These are phyloP conservation scores for Stenogyne calaminthoides DNA, from an alignment of 305 asterid species.

Conservation along the genomic window DNA sequence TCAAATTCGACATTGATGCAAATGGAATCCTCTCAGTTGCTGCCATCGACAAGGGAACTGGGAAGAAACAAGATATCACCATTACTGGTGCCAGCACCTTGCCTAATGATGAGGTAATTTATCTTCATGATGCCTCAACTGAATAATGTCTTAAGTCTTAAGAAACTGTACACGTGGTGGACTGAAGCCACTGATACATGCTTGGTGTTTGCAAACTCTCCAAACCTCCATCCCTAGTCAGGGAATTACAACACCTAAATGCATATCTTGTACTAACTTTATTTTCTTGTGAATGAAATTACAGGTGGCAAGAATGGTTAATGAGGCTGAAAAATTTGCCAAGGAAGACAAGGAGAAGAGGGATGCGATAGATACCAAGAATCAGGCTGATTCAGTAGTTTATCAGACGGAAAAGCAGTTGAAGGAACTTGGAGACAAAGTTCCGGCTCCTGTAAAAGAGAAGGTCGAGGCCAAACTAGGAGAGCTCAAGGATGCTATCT, in stretches of 20 bases:
- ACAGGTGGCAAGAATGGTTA: constrained; percentile 94
- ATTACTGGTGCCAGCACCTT: constrained; percentile 97
- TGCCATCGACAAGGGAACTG: constrained; percentile 92
- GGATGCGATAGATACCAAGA: constrained; percentile 96
- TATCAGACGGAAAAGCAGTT: constrained; percentile 98
- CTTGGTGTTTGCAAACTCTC: too few relatives aligned
- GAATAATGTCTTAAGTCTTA: not conserved
- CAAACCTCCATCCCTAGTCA: not conserved
- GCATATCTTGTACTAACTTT: not conserved
- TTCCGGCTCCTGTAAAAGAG: constrained; percentile 85
- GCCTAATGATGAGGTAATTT: constrained; percentile 81
- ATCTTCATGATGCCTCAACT: not conserved
- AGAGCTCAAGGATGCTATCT: constrained; percentile 81
- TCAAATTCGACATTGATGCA: constrained; percentile 93
- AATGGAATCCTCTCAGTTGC: constrained; percentile 93
- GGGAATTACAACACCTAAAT: not conserved
- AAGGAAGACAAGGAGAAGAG: constrained; percentile 98
- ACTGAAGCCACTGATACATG: not conserved
- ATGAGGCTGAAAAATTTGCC: constrained; percentile 86
- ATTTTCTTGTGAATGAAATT: constrained; percentile 8
- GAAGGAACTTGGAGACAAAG: constrained; percentile 95
- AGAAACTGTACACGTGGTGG: constrained; percentile 2
- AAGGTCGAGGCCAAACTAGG: constrained; percentile 90
- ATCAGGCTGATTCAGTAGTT: constrained; percentile 93
- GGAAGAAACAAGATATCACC: constrained; percentile 95